Evolutionary conservation across 2,329 filamentous ascomycete genomes (phyloP), one percentile per base, ranked within the genome.

Genomic region (Diaporthe sp.): DNA sequence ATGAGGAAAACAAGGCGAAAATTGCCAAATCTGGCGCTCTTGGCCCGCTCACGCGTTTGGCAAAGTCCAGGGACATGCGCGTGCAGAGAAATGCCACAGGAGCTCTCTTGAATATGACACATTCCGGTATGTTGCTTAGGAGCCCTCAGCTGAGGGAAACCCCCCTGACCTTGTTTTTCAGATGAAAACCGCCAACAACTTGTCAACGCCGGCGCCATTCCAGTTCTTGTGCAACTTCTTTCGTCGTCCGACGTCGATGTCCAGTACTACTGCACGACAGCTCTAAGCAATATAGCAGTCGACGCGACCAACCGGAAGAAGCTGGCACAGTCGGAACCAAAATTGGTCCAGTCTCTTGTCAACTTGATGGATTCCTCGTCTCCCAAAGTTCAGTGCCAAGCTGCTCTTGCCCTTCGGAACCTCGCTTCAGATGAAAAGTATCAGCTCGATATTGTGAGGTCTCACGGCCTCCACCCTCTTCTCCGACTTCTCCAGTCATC

Each of bases 1-100:
- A 99, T 82, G 97, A 99, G 86, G 97, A 98, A 80, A 99, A 99
- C 87, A 99, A 99, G 87, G 96, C 97, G 75, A 98, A 98, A 87
- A 99, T 99, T 84, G 97, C 97, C 79, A 92, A 95, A 77, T 99
- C 97, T 4, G 97, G 97, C 75, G 97, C 97, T 73, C 89, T 99
- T 74, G 95, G 94, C 10, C 97, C 97, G 12, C 87, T 99, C 79
- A 99, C 97, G 61, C 92, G 94, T 78, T 88, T 99, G 75, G 97
- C 97, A 77, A 98, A 98, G 85, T 98, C 97, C 31, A 96, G 97
- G 85, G 97, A 99, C 82, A 98, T 98, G 97, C 92, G 97, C 74
- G 97, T 99, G 65, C 97, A 99, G 86, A 92, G 97, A 79, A 99
- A 99, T 85, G 97, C 97, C 75, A 99, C 97, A 0, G 97, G 97